A percentile compares a stretch with the other conserved stretches of the same genome.
Conservation (phyloP, 1,139 yeast genomes). For the Schwanniomyces etchellsii region DNA sequence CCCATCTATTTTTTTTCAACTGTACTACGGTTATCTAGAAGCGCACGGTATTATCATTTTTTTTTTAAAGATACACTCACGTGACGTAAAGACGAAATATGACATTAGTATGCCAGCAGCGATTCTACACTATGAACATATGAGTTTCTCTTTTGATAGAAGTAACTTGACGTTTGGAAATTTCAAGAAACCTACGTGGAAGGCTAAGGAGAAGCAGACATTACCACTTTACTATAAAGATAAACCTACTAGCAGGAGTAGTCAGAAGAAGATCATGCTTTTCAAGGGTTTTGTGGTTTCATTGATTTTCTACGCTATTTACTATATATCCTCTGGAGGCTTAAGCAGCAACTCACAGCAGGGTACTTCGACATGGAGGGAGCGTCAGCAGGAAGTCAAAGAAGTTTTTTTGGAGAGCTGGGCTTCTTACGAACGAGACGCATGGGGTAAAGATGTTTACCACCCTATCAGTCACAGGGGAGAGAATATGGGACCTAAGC, state of each 20-base stretch:
- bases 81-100: too few species aligned
- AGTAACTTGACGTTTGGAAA: neutral
- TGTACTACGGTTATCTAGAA: too few species aligned
- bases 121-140: too few species aligned
- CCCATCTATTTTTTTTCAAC: too few species aligned
- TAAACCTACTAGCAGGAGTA: constrained; percentile 15
- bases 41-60: too few species aligned
- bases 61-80: too few species aligned
- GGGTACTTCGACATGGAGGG: constrained; percentile 23
- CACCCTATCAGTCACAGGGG: constrained; percentile 54
- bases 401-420: constrained; percentile 71
- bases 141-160: neutral
- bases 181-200: constrained; percentile 6
- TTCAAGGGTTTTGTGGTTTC: constrained; percentile 38
- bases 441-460: constrained; percentile 61
- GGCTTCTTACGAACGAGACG: constrained; percentile 70
- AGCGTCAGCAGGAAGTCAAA: constrained; percentile 51
- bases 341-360: neutral
- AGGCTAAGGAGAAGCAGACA: constrained; percentile 7
- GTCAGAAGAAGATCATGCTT: constrained; percentile 26
- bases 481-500: constrained; percentile 75
- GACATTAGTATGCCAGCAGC: too few species aligned
- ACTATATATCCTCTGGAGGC: constrained; percentile 12
- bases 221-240: constrained; percentile 29
- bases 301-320: constrained; percentile 32